These are phyloP conservation scores for Euphrasia arctica DNA, from an alignment of 305 asterid genomes.

Conservation along the genomic window DNA sequence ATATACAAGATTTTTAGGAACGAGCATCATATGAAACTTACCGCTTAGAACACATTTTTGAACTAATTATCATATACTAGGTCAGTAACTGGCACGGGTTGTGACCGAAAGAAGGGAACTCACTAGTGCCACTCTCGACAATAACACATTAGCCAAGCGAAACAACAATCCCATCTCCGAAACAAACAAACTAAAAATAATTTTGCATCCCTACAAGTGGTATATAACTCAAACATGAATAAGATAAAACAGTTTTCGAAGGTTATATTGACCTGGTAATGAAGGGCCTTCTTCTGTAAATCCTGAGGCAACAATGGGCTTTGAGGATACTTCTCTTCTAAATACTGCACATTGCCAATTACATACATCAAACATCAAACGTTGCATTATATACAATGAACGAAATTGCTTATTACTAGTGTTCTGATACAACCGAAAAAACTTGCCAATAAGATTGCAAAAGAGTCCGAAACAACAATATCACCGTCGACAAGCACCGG, in stretches of 20 bases:
- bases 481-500: slow-evolving; percentile 86
- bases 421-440: slow-evolving; percentile 22
- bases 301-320: slow-evolving; percentile 77
- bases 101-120: too few relatives aligned
- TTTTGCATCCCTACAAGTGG: neutral
- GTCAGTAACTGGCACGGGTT: neutral
- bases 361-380: slow-evolving; percentile 19
- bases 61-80: too few relatives aligned
- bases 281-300: slow-evolving; percentile 55
- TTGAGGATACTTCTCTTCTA: slow-evolving; percentile 91
- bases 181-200: neutral
- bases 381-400: neutral
- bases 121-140: too few relatives aligned
- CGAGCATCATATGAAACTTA: too few relatives aligned
- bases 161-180: slow-evolving; percentile 3
- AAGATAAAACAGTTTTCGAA: neutral
- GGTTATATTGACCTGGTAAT: slow-evolving; percentile 55
- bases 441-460: slow-evolving; percentile 74
- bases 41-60: too few relatives aligned
- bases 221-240: neutral
- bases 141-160: slow-evolving; percentile 1
- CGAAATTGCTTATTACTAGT: neutral
- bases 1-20: neutral
- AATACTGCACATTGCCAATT: slow-evolving; percentile 46
- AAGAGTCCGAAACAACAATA: slow-evolving; percentile 62